Conservation (phyloP, 768 basidiomycete species). For the Hygrophoropsis aurantiaca region DNA sequence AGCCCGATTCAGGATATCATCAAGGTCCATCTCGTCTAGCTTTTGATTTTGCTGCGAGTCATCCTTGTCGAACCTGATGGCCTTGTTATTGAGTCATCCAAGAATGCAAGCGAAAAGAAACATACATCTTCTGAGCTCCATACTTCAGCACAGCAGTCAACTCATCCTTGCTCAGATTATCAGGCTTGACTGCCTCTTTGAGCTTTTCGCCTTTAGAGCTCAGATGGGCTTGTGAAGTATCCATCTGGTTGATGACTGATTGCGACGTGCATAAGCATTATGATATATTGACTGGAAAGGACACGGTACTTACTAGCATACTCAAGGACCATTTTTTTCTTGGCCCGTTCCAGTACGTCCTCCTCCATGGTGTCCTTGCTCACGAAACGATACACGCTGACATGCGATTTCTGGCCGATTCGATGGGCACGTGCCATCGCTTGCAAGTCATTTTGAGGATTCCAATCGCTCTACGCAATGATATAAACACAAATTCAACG, state of each 20-base stretch:
- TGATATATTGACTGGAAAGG: conserved; percentile 9
- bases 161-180: conserved; percentile 93
- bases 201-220: conserved; percentile 69
- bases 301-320: conserved; percentile 83
- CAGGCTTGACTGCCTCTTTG: conserved; percentile 73
- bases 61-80: conserved; percentile 90
- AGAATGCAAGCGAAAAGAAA: conserved; percentile 12
- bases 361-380: conserved; percentile 99
- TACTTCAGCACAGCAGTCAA: conserved; percentile 97
- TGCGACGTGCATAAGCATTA: conserved; percentile 5
- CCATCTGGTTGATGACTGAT: conserved; percentile 99
- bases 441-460: conserved; percentile 97
- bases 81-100: conserved; percentile 10
- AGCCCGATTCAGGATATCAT: conserved; percentile 94
- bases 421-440: conserved; percentile 99
- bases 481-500: conserved; percentile 8
- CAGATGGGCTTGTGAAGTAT: conserved; percentile 95
- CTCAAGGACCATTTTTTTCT: conserved; percentile 99
- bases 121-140: conserved; percentile 95
- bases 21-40: conserved; percentile 98
- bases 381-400: conserved; percentile 97
- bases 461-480: conserved; percentile 83
- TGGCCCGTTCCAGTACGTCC: conserved; percentile 95
- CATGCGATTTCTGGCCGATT: conserved; percentile 98
- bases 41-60: conserved; percentile 91